Evolutionary conservation across 129 eudicot species (phyloP).

Genomic region (Erigeron canadensis): DNA sequence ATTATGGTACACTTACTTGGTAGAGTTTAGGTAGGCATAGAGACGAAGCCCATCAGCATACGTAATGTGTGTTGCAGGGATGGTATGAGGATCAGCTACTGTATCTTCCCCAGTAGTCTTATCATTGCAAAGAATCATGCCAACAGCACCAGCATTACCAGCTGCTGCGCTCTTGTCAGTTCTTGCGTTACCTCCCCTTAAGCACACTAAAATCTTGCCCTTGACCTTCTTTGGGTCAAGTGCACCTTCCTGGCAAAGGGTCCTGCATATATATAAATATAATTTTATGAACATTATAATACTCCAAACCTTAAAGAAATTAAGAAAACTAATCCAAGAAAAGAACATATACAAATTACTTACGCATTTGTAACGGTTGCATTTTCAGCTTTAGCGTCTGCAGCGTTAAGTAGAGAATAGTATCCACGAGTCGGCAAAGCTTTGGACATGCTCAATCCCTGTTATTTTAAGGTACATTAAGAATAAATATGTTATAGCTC

Average conservation of each 20-base stretch:
- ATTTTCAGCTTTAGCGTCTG: conserved; percentile 46
- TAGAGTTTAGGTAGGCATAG: conserved; percentile 46
- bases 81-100: conserved; percentile 59
- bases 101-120: conserved; percentile 43
- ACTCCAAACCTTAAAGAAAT: not conserved
- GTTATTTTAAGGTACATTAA: not conserved
- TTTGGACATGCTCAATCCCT: conserved; percentile 68
- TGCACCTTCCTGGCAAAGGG: conserved; percentile 49
- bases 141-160: conserved; percentile 62
- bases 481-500: not conserved
- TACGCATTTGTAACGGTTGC: conserved; percentile 57
- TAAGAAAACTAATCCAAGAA: not conserved
- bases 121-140: conserved; percentile 70
- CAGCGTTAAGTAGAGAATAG: conserved; percentile 51
- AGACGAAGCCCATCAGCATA: conserved; percentile 42
- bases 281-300: not conserved
- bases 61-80: conserved; percentile 57
- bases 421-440: conserved; percentile 32
- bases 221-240: conserved; percentile 59
- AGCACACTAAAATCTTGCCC: conserved; percentile 72
- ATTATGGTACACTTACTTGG: conserved; percentile 37
- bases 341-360: conserved; percentile 3
- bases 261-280: conserved; percentile 27
- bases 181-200: conserved; percentile 59
- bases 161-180: conserved; percentile 60